Percentiles rank a stretch among this genome's conserved stretches.
Evolutionary conservation across 2,329 filamentous ascomycete species (phyloP).

Genomic region (Xylaria sp.): DNA sequence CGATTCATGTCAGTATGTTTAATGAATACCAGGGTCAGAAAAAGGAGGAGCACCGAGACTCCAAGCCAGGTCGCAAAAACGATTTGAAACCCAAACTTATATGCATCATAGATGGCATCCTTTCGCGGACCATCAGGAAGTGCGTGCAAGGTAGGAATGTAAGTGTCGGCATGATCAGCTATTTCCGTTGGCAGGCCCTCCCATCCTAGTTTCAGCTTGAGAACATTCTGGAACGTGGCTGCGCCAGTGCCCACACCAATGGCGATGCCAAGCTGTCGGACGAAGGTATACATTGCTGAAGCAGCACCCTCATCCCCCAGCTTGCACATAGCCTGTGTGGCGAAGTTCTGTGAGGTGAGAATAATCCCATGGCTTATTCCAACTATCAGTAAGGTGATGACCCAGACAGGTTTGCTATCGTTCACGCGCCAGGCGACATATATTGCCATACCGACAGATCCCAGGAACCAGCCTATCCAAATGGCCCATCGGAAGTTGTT

Average conservation of each 20-base stretch:
- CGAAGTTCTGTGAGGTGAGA: no score
- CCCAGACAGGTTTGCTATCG: no score
- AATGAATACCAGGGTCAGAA: background rate
- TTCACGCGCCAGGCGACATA: no score
- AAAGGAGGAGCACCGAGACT: background rate
- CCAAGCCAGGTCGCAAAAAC: background rate
- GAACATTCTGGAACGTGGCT: background rate
- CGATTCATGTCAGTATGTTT: background rate
- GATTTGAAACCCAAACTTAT: background rate
- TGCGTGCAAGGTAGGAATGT: background rate
- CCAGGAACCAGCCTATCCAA: no score
- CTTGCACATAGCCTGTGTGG: no score
- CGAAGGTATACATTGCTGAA: background rate
- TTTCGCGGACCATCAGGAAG: background rate
- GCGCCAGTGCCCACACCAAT: background rate
- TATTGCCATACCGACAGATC: no score
- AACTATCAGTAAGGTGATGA: no score
- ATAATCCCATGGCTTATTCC: no score
- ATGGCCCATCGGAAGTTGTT: no score
- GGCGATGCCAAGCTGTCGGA: background rate
- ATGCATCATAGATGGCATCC: background rate
- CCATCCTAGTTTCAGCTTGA: background rate
- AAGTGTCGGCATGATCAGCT: background rate
- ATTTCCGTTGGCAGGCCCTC: background rate
- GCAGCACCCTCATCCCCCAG: no score